Evolutionary conservation across 1,284 basidiomycete genomes (phyloP).

Genomic region (Ceraceosorus guamensis): DNA sequence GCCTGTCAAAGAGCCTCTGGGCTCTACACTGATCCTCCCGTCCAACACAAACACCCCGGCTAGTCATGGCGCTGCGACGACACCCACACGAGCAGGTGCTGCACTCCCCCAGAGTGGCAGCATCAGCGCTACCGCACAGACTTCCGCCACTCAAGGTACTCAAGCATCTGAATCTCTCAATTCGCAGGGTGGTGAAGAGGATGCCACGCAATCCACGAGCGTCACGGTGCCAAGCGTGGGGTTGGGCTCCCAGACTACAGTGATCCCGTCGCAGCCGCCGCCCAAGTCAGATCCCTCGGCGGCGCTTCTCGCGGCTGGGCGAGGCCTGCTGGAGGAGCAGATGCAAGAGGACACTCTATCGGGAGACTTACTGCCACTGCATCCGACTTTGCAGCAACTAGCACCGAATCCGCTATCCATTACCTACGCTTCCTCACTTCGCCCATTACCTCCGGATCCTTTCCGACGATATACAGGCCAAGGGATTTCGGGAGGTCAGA

Average conservation of each 20-base stretch:
- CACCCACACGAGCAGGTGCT: constrained; percentile 2
- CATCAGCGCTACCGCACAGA: no score
- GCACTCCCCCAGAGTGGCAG: not conserved
- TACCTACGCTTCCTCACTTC: constrained; percentile 43
- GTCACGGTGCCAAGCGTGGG: not conserved
- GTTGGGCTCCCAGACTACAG: not conserved
- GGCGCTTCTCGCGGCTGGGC: not conserved
- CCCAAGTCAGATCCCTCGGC: not conserved
- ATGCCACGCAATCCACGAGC: not conserved
- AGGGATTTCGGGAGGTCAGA: constrained; percentile 39
- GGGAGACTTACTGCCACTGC: constrained; percentile 17
- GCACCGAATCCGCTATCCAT: constrained; percentile 44
- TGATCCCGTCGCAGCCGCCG: not conserved
- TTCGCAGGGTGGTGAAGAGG: no score
- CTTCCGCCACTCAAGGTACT: no score
- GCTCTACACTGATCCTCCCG: not conserved
- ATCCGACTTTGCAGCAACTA: constrained; percentile 34
- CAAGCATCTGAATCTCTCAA: no score
- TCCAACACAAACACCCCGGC: not conserved
- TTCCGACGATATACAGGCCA: constrained; percentile 38
- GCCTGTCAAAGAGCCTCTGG: not conserved
- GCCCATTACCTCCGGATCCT: constrained; percentile 43
- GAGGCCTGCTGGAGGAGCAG: not conserved
- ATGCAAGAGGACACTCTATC: not conserved
- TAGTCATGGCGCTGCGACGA: not conserved